These are phyloP conservation scores for Aureobasidium pullulans DNA, from an alignment of 2,329 filamentous ascomycete genomes.

Conservation along the genomic window DNA sequence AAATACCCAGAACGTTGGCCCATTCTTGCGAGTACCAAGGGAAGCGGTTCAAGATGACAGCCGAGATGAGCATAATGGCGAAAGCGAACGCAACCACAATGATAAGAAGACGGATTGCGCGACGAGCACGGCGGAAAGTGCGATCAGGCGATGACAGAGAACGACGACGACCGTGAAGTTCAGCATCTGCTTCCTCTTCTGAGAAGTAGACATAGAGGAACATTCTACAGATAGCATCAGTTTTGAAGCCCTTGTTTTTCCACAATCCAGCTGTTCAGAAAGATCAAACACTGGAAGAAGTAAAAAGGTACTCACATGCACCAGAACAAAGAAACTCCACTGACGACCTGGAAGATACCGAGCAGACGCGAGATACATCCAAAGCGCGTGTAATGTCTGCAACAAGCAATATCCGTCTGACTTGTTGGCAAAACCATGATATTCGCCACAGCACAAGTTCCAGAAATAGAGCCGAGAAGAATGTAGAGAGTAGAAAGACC, in stretches of 20 bases:
- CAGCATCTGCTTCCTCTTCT: constrained; percentile 24
- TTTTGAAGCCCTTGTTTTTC: too few relatives aligned
- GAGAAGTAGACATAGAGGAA: constrained; percentile 63
- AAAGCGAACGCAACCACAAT: constrained; percentile 69
- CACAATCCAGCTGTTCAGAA: too few relatives aligned
- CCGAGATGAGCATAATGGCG: constrained; percentile 55
- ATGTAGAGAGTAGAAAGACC: constrained; percentile 91
- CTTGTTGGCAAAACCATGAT: constrained; percentile 77
- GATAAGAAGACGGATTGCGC: constrained; percentile 38
- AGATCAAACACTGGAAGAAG: too few relatives aligned
- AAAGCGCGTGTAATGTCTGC: constrained; percentile 67
- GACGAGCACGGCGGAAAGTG: constrained; percentile 22
- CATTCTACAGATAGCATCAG: constrained; percentile 48
- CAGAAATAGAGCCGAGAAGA: constrained; percentile 78
- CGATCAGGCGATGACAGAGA: constrained; percentile 23
- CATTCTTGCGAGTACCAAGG: constrained; percentile 60
- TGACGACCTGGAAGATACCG: constrained; percentile 80
- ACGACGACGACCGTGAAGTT: constrained; percentile 20
- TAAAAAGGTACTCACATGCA: constrained; percentile 58
- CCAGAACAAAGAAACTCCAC: constrained; percentile 82
- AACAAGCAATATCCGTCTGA: constrained; percentile 72
- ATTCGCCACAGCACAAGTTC: constrained; percentile 79
- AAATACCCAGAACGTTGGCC: constrained; percentile 75
- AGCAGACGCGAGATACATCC: constrained; percentile 76
- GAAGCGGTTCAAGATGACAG: constrained; percentile 56